Percentiles rank a stretch among this genome's conserved stretches.
Evolutionary conservation across 192 early-diverging fungal species (phyloP).

Genomic region (Rhizophagus sp.): DNA sequence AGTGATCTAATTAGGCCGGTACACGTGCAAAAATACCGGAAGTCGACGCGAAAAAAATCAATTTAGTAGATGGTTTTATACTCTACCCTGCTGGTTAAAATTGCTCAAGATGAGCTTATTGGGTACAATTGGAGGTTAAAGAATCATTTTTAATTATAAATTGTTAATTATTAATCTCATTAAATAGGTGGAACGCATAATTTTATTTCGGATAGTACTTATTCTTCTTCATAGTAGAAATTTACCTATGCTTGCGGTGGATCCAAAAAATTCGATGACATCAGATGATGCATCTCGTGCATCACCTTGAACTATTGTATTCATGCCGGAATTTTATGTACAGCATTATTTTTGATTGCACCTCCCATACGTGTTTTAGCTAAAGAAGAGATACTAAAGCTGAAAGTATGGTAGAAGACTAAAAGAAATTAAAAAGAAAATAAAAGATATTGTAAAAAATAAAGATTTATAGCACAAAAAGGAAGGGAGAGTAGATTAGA

Average conservation of each 20-base stretch:
- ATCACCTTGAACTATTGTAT: constrained; percentile 29
- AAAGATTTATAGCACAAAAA: constrained; percentile 1
- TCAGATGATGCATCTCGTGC: constrained; percentile 1
- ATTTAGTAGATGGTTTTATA: constrained; percentile 31
- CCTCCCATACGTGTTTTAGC: constrained; percentile 29
- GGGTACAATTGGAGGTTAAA: constrained; percentile 28
- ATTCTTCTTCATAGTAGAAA: constrained; percentile 31
- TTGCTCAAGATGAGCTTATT: constrained; percentile 27
- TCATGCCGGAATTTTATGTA: constrained; percentile 30
- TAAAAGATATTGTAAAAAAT: constrained; percentile 25
- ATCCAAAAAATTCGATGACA: not conserved
- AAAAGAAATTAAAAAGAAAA: constrained; percentile 26
- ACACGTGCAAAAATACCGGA: constrained; percentile 25
- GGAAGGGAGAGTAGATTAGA: constrained; percentile 23
- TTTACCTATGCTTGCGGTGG: constrained; percentile 21
- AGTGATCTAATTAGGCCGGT: constrained; percentile 6
- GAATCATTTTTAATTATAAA: not conserved
- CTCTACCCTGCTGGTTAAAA: constrained; percentile 25
- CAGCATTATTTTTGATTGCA: constrained; percentile 21
- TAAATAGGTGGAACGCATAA: constrained; percentile 27
- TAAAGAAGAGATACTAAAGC: constrained; percentile 26
- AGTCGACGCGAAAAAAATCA: constrained; percentile 24
- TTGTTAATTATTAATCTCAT: not conserved
- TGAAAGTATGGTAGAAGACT: constrained; percentile 21
- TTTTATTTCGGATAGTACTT: constrained; percentile 28